phyloP scores from a whole-genome alignment of 352 stramenopile genomes.

The Pythium coloratum region DNA sequence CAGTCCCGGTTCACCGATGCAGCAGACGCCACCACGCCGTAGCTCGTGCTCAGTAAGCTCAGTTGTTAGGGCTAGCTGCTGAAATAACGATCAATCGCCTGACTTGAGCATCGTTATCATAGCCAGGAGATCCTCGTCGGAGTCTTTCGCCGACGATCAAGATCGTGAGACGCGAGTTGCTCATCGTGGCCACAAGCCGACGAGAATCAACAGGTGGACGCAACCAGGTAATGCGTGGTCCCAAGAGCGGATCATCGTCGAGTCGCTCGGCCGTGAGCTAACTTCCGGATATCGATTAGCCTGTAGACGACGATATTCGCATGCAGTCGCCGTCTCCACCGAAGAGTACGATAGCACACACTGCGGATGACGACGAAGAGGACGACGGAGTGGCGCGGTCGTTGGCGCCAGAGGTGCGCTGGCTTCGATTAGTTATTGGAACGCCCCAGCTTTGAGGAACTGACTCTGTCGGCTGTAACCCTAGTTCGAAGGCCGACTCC shows the following conservation, averaged over 20 bases:
- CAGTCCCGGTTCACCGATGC: neutral
- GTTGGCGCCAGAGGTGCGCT: constrained; percentile 6
- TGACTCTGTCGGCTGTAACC: neutral
- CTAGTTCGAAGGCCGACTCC: constrained; percentile 31
- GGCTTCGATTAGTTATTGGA: neutral
- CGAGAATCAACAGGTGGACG: neutral
- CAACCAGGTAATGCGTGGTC: neutral
- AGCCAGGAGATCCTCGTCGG: constrained; percentile 11
- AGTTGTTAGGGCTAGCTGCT: neutral
- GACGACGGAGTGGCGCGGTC: constrained; percentile 4
- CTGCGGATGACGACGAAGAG: neutral
- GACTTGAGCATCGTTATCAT: neutral
- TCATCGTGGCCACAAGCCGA: constrained; percentile 14
- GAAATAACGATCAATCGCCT: neutral
- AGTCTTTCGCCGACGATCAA: constrained; percentile 28
- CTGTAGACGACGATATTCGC: constrained; percentile 7
- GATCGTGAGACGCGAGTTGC: constrained; percentile 22
- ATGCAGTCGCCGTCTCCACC: constrained; percentile 14
- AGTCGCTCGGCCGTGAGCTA: neutral
- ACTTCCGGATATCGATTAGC: neutral
- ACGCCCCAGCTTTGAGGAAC: neutral
- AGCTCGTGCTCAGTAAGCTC: constrained; percentile 1
- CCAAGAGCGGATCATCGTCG: neutral
- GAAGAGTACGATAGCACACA: neutral
- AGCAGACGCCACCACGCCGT: neutral